Base-by-base conservation (phyloP, 1,284 basidiomycete genomes). In the Boletellus sp. region DNA sequence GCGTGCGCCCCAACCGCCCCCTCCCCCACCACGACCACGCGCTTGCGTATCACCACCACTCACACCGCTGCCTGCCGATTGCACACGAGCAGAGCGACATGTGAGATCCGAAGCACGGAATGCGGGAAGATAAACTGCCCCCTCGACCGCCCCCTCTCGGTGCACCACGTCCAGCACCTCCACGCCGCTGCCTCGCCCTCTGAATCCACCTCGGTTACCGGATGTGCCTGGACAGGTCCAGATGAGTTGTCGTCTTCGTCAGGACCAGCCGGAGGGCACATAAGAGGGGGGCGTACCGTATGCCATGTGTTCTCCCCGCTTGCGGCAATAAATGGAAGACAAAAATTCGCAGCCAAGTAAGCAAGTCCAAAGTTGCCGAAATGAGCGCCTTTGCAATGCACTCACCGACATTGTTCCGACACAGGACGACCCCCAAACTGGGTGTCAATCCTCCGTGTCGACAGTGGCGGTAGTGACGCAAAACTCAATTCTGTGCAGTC, bases 191-290 rank as follows among this genome's bases (percentile, higher is more conserved):
- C 69, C 66, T 44, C 71, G 54, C 3, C 76, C 60, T 28, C 61
- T 72, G 66, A 79, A 80, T 58, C 79, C 80, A 47, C 80, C 80
- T 53, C 80, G 78, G 56, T 77, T 76, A 51, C 79, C 79, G 63
- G 79, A 72, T 71, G 69, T 74, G 62, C 79, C 79, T 80, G 35
- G n/a, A 15, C 36, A 21, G 6, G 8, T n/a, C 32, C 28, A 26
- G 13, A 39, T n/a, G 8, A 2, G 32, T 42, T 15, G 22, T 3
- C 1, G 35, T 30, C 2, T 13, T 40, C 11, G 21, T 21, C 24
- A 26, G 32, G 16, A 39, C 22, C 32, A 28, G 13, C 13, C 15
- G 32, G 18, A 16, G 0, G 35, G 11, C 3, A 11, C 28, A 21
- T 16, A 30, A 8, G 13, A 18, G n/a, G 18, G 3, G 5, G 4